Base-by-base conservation (phyloP, 2,329 filamentous ascomycete species). In the Ascochyta rabiei region DNA sequence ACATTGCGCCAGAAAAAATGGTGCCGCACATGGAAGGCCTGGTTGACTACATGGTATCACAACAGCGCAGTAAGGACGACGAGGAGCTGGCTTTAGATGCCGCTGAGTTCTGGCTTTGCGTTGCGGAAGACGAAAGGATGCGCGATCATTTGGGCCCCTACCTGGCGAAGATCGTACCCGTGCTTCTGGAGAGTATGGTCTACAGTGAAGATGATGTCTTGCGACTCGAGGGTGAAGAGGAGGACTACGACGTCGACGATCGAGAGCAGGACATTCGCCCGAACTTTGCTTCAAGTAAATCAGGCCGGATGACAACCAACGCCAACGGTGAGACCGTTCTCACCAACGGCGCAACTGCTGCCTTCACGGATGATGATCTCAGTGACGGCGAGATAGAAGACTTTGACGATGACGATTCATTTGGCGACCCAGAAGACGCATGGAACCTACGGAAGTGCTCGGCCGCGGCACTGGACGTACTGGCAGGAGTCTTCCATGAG, bases 371-470 rank as follows among this genome's bases (percentile, higher is more conserved):
- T 38, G 89, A 91, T 57, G 89, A 92, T 40, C 77, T 93, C 6
- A 93, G 93, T 66, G 93, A 97, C 59, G 93, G 92, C 33, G 93
- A 97, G 73, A 86, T 96, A 38, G 89, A 89, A 35, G 88, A 88
- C 33, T 81, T 81, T 26, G 84, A 87, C 50, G 89, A 90, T 42
- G 91, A 92, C 41, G 91, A 85, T 55, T 82, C 91, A 59, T 81
- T 82, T 35, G 82, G 80, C 44, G 91, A 93, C 64, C 91, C 91
- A 0, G 95, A 98, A 73, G 91, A 96, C 73, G 86, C 87, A 66
- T 99, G 95, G 95, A 98, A 93, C 49, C 81, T 99, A 48, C 87
- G 95, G 60, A 99, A 99, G 78, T 98, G 95, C 79, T 98, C 95
- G 33, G 95, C 95, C 7, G 95, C 95, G 12, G 93, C 95, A 8